Conservation (phyloP, 1,284 basidiomycete genomes). For the Neonothopanus nambi region DNA sequence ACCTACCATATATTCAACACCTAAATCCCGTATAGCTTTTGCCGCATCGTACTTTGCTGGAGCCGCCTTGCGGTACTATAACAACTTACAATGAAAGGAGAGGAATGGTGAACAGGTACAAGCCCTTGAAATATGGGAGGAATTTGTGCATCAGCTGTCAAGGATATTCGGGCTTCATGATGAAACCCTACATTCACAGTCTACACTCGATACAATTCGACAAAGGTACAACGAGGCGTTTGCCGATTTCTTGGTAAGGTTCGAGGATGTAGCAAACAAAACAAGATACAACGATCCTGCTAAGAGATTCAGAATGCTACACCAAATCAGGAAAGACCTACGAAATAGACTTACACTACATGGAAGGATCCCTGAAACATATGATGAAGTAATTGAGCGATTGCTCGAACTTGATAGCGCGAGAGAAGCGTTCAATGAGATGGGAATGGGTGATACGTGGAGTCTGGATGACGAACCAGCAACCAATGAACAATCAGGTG, state of each 20-base stretch:
- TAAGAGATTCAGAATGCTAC: no score
- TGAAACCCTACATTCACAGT: constrained; percentile 1
- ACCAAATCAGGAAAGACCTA: no score
- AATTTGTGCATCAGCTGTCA: neutral
- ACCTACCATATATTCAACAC: no score
- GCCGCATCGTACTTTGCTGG: constrained; percentile 2
- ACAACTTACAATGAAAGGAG: neutral
- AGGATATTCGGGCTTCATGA: neutral
- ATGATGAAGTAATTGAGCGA: neutral
- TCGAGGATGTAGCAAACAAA: neutral
- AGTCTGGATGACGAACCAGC: neutral
- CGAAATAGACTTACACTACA: no score
- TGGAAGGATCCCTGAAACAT: neutral
- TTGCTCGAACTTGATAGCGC: constrained; percentile 2
- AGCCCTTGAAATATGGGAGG: neutral
- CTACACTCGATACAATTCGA: neutral
- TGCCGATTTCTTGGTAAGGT: neutral
- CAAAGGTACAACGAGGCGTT: neutral
- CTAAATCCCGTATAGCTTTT: neutral
- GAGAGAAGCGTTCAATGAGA: constrained; percentile 2
- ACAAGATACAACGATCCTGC: no score
- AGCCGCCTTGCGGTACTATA: neutral
- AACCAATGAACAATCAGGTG: neutral
- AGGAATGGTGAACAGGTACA: neutral
- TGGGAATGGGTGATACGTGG: neutral